Base-by-base conservation (phyloP, 2,329 filamentous ascomycete genomes). In the Pseudogymnoascus verrucosus region DNA sequence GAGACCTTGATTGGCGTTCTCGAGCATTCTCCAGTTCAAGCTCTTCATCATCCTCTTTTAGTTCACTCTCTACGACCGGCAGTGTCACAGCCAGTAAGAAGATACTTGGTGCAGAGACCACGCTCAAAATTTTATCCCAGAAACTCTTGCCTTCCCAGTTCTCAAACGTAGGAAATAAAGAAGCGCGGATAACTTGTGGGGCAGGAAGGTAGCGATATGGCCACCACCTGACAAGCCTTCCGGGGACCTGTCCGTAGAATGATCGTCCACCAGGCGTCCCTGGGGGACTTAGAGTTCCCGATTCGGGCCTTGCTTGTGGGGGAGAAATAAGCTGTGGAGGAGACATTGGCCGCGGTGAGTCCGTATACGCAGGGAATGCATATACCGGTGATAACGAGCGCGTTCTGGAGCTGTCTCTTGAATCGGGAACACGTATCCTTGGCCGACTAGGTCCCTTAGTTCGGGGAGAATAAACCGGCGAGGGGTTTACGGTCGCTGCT, bases 31-130 rank as follows among this genome's bases (percentile, higher is more conserved):
- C 59, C 5, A 61, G 59, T 19, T 61, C 37, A 14, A 44, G 26
- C 23, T 68, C 63, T 36, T 76, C 74, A 4, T 81, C 78, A 4
- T 76, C 76, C 2, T 79, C 76, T 11, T 85, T 82, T 6, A 82
- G 80, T 19, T 84, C 81, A 1, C 84, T 84, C 70, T 98, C 93
- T 5, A 96, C 90, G 0, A 99, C 92, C 0, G 96, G 95, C 4
- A 99, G 76, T 0, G 95, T 99, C 57, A 95, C 86, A 0, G 93
- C 93, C 3, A 99, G 80, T 1, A 98, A 77, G 66, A 99, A 90
- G 39, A 99, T 91, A 69, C 89, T 96, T 1, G 93, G 90, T n/a
- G 91, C 88, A 6, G 93, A 93, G 39, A 96, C 82, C 10, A 95
- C 70, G 44, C 91, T 93, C 59, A 97, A 78, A 51, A 92, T 77